Evolutionary conservation across 1,284 basidiomycete species (phyloP).

Genomic region (Trichosporon sp.): DNA sequence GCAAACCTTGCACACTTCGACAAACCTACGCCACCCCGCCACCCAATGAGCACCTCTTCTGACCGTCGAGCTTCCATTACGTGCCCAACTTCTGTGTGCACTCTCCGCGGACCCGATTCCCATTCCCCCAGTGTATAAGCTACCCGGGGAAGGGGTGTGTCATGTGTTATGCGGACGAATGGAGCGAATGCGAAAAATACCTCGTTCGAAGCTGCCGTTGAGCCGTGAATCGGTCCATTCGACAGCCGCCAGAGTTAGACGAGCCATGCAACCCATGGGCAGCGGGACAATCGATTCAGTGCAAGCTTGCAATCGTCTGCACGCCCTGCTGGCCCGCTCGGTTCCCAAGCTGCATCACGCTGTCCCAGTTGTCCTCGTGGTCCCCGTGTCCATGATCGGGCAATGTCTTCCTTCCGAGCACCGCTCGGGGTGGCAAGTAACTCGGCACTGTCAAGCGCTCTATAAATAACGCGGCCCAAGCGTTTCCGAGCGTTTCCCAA

Average conservation of each 20-base stretch:
- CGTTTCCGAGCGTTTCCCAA: not conserved
- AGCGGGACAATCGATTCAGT: not conserved
- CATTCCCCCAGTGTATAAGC: not conserved
- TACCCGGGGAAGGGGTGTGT: not conserved
- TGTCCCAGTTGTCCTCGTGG: not conserved
- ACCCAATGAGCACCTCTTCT: conserved; percentile 1
- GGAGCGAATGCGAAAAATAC: not conserved
- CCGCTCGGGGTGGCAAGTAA: not conserved
- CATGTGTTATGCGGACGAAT: not conserved
- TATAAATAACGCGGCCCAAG: not conserved
- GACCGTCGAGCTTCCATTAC: not conserved
- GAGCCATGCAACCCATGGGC: too few species aligned
- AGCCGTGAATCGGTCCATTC: not conserved
- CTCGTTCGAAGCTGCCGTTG: not conserved
- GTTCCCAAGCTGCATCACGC: not conserved
- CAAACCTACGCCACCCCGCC: not conserved
- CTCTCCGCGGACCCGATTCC: not conserved
- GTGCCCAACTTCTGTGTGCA: not conserved
- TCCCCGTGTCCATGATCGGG: not conserved
- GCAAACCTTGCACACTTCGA: not conserved
- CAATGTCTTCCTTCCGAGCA: too few species aligned
- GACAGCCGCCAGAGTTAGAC: not conserved
- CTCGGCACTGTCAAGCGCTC: not conserved
- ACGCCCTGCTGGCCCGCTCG: too few species aligned
- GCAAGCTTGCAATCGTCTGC: too few species aligned